phyloP scores from a whole-genome alignment of 2,329 filamentous ascomycete species.

The Plenodomus biglobosus region DNA sequence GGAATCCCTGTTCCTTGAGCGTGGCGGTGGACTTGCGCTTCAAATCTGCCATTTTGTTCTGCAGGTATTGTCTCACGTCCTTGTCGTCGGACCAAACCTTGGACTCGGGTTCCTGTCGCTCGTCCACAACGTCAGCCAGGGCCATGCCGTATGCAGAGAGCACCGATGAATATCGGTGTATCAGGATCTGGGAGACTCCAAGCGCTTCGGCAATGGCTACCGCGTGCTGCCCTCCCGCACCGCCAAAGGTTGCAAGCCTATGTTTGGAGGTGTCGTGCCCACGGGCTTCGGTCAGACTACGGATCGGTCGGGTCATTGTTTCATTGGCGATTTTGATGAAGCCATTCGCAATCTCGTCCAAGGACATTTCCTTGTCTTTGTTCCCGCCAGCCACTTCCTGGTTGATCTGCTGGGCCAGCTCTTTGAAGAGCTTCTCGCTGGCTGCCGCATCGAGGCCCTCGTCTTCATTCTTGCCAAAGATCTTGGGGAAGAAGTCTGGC shows the following conservation, averaged over 20 bases:
- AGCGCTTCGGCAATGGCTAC: conserved; percentile 86
- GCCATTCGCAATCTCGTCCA: conserved; percentile 85
- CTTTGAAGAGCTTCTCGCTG: conserved; percentile 72
- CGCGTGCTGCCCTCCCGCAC: conserved; percentile 87
- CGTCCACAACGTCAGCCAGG: conserved; percentile 87
- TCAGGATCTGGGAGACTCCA: conserved; percentile 80
- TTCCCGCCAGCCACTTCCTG: conserved; percentile 65
- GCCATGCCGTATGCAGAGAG: conserved; percentile 93
- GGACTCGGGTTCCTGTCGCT: conserved; percentile 76
- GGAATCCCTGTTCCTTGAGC: conserved; percentile 77
- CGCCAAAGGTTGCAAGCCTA: conserved; percentile 87
- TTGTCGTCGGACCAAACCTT: conserved; percentile 61
- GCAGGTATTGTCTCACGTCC: conserved; percentile 63
- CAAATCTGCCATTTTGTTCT: conserved; percentile 74
- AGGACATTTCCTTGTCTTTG: conserved; percentile 64
- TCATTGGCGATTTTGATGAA: conserved; percentile 91
- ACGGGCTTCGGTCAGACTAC: conserved; percentile 87
- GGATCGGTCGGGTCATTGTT: conserved; percentile 86
- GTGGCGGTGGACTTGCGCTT: conserved; percentile 71
- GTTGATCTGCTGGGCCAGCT: conserved; percentile 77
- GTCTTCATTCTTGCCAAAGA: conserved; percentile 88
- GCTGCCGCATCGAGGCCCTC: conserved; percentile 75
- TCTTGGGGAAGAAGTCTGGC: conserved; percentile 91
- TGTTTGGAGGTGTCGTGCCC: conserved; percentile 90
- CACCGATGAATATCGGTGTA: conserved; percentile 86